Evolutionary conservation across 2,329 filamentous ascomycete species (phyloP).

Genomic region (Ambrosiella xylebori): DNA sequence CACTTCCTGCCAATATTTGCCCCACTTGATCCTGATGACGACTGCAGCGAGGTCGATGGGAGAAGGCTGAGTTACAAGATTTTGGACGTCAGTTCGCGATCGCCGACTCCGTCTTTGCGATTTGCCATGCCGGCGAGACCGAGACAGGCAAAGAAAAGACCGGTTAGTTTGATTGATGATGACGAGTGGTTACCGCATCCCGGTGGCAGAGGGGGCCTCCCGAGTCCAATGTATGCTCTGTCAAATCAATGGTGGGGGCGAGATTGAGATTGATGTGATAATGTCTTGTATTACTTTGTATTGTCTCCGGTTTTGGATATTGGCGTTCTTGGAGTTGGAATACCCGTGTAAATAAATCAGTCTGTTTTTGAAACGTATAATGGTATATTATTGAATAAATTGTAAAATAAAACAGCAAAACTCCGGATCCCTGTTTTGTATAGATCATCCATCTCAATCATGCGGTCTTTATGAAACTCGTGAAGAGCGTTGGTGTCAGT

Average conservation of each 20-base stretch:
- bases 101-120: slow-evolving; percentile 8
- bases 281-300: not conserved
- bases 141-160: slow-evolving; percentile 1
- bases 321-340: not conserved
- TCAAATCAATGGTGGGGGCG: not conserved
- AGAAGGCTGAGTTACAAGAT: slow-evolving; percentile 12
- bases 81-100: slow-evolving; percentile 5
- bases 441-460: not conserved
- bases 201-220: slow-evolving; percentile 4
- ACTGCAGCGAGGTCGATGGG: not conserved
- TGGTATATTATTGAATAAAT: no score
- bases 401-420: not conserved
- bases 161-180: not conserved
- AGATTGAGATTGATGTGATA: not conserved
- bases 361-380: no score
- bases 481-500: not conserved
- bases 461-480: not conserved
- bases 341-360: no score
- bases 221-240: slow-evolving; percentile 4
- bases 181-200: slow-evolving; percentile 10
- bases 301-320: not conserved
- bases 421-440: not conserved
- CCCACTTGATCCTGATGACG: slow-evolving; percentile 5
- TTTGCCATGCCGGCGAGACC: slow-evolving; percentile 10
- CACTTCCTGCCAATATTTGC: slow-evolving; percentile 12